Base-by-base conservation (phyloP, 2,329 filamentous ascomycete genomes). In the Malbranchea cinnamomea region DNA sequence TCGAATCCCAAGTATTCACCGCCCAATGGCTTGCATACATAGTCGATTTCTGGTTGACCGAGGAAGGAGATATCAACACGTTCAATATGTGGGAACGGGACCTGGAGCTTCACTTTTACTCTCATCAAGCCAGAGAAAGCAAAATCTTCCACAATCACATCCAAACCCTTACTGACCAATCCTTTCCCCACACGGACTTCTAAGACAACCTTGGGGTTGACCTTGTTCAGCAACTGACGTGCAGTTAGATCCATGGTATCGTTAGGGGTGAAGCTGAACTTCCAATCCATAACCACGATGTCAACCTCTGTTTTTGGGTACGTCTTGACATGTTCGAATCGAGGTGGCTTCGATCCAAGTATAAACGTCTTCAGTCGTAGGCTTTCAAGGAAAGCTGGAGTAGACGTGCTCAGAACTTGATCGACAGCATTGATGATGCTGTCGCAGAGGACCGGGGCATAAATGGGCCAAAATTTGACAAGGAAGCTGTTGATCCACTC, bases 401-500 rank as follows among this genome's bases (percentile, higher is more conserved):
- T 95, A 2, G 85, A 76, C 0, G 81, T 85, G 49, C 85, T 94
- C 33, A 98, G 65, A 29, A 98, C 84, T 60, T 95, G 89, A 48
- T 98, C 89, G 27, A 95, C 89, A 0, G 85, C 84, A 52, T 76
- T 83, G 56, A 95, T 80, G 45, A 98, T 79, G 13, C 83, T 91
- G 43, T 89, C 74, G 37, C 84, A 87, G 8, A 98, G 70, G 6
- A 95, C 82, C 1, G 89, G 89, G 32, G 89, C 83, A 52, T 93
- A 95, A 47, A 98, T 98, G 38, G 89, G 89, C 89, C 89, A 98
- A 61, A 98, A 98, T 54, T 98, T 98, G 59, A 91, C 74, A 45
- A 98, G 54, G 60, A 98, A 98, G 44, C 83, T 92, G 65, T 98
- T 98, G 55, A 98, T 95, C 89, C 89, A 98, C 55, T 98, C 89